phyloP scores from a whole-genome alignment of 2,329 filamentous ascomycete genomes.

The Sclerotinia nivalis region DNA sequence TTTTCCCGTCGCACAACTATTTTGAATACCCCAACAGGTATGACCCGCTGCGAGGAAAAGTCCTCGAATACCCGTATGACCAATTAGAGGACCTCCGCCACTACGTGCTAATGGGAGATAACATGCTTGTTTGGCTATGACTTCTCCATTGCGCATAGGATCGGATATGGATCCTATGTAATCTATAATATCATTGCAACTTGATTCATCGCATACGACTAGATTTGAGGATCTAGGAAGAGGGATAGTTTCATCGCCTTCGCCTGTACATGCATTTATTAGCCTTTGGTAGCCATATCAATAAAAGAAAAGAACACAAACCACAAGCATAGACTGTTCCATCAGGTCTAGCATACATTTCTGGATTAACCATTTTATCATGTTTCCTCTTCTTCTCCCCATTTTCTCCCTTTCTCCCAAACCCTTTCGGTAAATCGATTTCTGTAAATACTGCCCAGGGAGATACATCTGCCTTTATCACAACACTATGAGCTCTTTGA shows the following conservation, averaged over 20 bases:
- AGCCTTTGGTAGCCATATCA: neutral
- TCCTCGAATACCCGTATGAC: conserved; percentile 69
- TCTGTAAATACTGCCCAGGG: conserved; percentile 84
- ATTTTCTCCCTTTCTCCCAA: conserved; percentile 53
- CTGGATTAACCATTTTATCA: conserved; percentile 72
- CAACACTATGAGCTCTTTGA: conserved; percentile 64
- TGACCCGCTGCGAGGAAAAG: conserved; percentile 85
- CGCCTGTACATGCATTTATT: conserved; percentile 48
- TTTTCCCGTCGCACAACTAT: conserved; percentile 83
- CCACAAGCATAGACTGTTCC: conserved; percentile 93
- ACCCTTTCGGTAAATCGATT: conserved; percentile 70
- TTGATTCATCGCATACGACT: conserved; percentile 71
- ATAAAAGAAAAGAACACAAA: conserved; percentile 38
- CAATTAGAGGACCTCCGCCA: conserved; percentile 71
- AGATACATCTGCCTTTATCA: conserved; percentile 64
- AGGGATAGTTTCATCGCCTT: conserved; percentile 74
- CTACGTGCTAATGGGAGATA: conserved; percentile 68
- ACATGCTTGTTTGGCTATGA: conserved; percentile 82
- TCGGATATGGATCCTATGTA: conserved; percentile 69
- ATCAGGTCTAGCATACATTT: conserved; percentile 90
- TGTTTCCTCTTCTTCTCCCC: conserved; percentile 54
- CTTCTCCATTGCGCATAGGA: conserved; percentile 64
- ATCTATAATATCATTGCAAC: conserved; percentile 83
- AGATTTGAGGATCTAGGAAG: conserved; percentile 74
- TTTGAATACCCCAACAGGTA: conserved; percentile 98